These are phyloP conservation scores for Albugo candida DNA, from an alignment of 352 stramenopile genomes.

Conservation along the genomic window DNA sequence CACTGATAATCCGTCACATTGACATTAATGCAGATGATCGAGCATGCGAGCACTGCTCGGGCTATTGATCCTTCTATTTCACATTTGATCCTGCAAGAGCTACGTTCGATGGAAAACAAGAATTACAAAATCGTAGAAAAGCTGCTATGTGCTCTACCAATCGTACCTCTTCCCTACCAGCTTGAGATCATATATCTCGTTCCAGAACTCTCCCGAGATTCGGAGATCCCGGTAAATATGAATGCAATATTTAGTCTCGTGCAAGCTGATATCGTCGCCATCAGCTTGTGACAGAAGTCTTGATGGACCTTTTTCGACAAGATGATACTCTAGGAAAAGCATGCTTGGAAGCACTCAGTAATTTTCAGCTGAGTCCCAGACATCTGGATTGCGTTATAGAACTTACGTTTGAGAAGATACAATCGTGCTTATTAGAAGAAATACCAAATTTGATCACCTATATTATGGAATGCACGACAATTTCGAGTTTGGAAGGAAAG, in stretches of 20 bases:
- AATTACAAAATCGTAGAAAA: constrained; percentile 25
- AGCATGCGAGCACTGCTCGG: constrained; percentile 20
- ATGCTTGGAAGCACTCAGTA: constrained; percentile 37
- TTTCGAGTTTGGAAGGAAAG: constrained; percentile 16
- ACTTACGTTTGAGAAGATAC: constrained; percentile 25
- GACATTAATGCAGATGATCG: constrained; percentile 13
- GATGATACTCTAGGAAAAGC: constrained; percentile 26
- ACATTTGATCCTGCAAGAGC: constrained; percentile 39
- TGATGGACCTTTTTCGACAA: constrained; percentile 32
- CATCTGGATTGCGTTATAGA: constrained; percentile 17
- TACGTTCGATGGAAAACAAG: constrained; percentile 37
- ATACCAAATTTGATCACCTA: constrained; percentile 42
- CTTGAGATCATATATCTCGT: constrained; percentile 51
- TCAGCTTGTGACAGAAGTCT: constrained; percentile 21
- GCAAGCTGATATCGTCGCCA: not conserved
- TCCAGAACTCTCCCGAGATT: constrained; percentile 33
- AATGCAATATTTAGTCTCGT: not conserved
- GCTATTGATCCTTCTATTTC: constrained; percentile 26
- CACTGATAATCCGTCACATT: not conserved
- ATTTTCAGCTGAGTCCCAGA: constrained; percentile 32
- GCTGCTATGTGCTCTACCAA: constrained; percentile 21
- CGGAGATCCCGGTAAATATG: constrained; percentile 14
- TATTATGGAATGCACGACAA: constrained; percentile 27
- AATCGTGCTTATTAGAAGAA: constrained; percentile 25
- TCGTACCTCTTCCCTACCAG: constrained; percentile 23